Base-by-base conservation (phyloP, 257 asterid genomes). In the Knoxia roxburghii region DNA sequence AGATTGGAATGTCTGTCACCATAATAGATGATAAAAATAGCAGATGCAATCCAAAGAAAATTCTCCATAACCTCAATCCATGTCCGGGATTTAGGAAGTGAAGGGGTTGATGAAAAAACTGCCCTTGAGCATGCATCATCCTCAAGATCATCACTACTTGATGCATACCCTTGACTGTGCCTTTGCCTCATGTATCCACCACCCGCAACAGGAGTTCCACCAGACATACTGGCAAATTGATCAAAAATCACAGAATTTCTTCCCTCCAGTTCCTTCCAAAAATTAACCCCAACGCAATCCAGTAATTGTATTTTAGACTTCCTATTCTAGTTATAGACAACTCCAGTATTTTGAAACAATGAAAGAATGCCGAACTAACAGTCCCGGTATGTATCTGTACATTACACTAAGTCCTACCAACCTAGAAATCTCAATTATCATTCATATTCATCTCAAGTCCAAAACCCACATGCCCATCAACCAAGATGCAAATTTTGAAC, bases 81-180 rank as follows among this genome's bases (percentile, higher is more conserved):
- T 29, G 77, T 78, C 62, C 84, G 73, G 7, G 75, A 70, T 50
- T 71, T 67, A 7, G 81, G 87, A 45, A 73, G 24, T 29, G 80
- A 35, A 56, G 77, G 43, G 18, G 82, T 68, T 46, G n/a, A n/a
- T n/a, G 63, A 75, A 50, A 68, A 41, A 67, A 60, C 37, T 18
- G 43, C 68, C 56, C 83, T 82, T 52, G 90, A 84, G 75, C 84
- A 78, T 29, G 90, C 90, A 76, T 82, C 90, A 80, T 84, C 90
- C 73, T 82, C 90, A 61, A 84, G 81, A 67, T 84, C 90, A 76
- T 84, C 90, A 14, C 90, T 76, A 54, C 90, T 79, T 23, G 90
- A 85, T 41, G 79, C 76, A 76, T 84, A 84, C 50, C 90, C 87
- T 65, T 82, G 90, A 78, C 86, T 84, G 66, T 78, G 81, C 80